Base-by-base conservation (phyloP, 2,329 filamentous ascomycete genomes). In the Penicillium sp. region DNA sequence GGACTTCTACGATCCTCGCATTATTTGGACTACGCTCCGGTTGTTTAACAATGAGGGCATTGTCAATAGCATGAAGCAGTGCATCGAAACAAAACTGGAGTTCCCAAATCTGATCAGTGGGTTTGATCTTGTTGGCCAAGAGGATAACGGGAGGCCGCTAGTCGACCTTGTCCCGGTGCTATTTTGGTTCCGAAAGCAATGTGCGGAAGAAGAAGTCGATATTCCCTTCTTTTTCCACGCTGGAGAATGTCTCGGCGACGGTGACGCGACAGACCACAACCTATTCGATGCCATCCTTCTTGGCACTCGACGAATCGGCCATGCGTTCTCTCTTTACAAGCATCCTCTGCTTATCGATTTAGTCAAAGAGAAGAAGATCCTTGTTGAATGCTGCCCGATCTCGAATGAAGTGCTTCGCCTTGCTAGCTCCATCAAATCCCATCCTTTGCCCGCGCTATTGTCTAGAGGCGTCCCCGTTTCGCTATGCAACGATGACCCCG, bases 211-310 rank as follows among this genome's bases (percentile, higher is more conserved):
- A 67, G 85, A 83, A 2, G 83, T 97, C 37, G 85, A 91, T 48
- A 86, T 99, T 10, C 93, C 93, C 1, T 96, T 97, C 78, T 96
- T 96, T 79, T 95, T 97, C 78, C 92, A 97, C 72, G 92, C 93
- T 0, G 93, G 92, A 61, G 92, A 97, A 75, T 90, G 86, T 34
- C 84, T 96, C 0, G 91, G 90, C 16, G 86, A 89, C 58, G 92
- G 91, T 29, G 87, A 86, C 63, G 81, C 80, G 20, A 88, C 89
- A 0, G 92, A 97, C 67, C 79, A 85, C 60, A 97, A 97, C 72
- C 82, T 97, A 3, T 96, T 92, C 71, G 92, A 97, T 71, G 92
- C 92, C 0, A 82, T 97, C 14, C 78, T 97, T 9, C 82, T 97
- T 6, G 92, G 92, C 3, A 93, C 92, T 0, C 81, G 93, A 51